These are phyloP conservation scores for Mikania micrantha DNA, from an alignment of 129 eudicot species.

Conservation along the genomic window DNA sequence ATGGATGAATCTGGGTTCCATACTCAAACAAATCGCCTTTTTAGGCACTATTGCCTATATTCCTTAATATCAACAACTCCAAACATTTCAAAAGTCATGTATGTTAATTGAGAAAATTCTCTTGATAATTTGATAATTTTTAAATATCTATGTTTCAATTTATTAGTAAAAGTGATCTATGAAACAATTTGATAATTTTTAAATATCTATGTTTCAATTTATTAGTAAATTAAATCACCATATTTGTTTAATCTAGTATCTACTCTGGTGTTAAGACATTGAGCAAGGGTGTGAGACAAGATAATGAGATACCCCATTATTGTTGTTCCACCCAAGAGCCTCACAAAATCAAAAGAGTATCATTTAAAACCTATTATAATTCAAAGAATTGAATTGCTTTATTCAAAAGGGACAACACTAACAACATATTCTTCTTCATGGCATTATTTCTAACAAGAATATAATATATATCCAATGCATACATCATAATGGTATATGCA, in stretches of 20 bases:
- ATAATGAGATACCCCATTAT: constrained; percentile 4
- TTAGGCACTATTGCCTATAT: too few species aligned
- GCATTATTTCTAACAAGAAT: constrained; percentile 5
- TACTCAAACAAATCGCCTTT: too few species aligned
- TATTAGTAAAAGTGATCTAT: too few species aligned
- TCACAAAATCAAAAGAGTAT: constrained; percentile 13
- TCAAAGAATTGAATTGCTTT: background rate
- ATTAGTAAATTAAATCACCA: too few species aligned
- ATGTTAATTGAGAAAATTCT: too few species aligned
- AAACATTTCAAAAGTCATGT: too few species aligned
- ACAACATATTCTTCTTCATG: constrained; percentile 11
- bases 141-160: too few species aligned
- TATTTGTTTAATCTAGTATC: background rate
- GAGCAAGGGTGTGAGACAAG: background rate
- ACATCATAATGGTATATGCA: constrained; percentile 8
- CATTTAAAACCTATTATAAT: constrained; percentile 1
- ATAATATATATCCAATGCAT: background rate
- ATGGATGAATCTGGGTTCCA: too few species aligned
- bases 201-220: too few species aligned
- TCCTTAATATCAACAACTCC: too few species aligned
- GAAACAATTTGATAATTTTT: too few species aligned
- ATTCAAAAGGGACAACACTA: constrained; percentile 13
- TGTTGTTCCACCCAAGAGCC: constrained; percentile 13
- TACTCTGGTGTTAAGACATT: background rate
- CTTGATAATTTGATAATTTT: too few species aligned